These are phyloP conservation scores for Apophysomyces trapeziformis DNA, from an alignment of 371 early-diverging fungal genomes.

Conservation along the genomic window DNA sequence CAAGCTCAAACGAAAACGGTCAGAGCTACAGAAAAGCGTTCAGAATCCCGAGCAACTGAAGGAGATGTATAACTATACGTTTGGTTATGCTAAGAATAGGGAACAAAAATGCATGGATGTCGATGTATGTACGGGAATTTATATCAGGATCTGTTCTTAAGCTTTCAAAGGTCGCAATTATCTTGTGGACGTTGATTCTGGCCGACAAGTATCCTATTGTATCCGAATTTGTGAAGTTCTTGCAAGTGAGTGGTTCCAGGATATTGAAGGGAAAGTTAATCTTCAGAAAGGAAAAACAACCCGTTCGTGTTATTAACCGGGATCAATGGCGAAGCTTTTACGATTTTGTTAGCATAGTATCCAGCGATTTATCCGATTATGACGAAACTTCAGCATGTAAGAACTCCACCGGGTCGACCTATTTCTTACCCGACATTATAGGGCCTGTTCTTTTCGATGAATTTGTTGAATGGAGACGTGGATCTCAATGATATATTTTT, in stretches of 20 bases:
- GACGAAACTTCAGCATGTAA: constrained; percentile 76
- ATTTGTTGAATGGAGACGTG: constrained; percentile 65
- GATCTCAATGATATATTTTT: neutral
- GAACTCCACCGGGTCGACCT: constrained; percentile 5
- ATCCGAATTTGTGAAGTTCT: constrained; percentile 54
- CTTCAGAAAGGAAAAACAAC: constrained; percentile 63
- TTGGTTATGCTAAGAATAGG: constrained; percentile 70
- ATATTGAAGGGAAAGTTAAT: constrained; percentile 59
- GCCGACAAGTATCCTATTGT: constrained; percentile 50
- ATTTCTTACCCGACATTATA: constrained; percentile 12
- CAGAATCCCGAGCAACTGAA: constrained; percentile 56
- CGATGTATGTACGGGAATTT: constrained; percentile 47
- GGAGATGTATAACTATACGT: constrained; percentile 71
- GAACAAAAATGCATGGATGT: constrained; percentile 71
- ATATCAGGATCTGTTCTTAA: neutral
- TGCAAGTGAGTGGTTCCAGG: constrained; percentile 35
- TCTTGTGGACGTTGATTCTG: constrained; percentile 61
- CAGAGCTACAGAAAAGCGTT: constrained; percentile 46
- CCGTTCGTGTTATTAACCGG: constrained; percentile 70
- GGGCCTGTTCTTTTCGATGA: constrained; percentile 75
- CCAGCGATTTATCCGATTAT: constrained; percentile 59
- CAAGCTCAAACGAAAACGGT: constrained; percentile 48
- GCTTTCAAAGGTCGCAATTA: constrained; percentile 51
- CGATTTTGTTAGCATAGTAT: constrained; percentile 63
- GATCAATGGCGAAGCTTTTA: constrained; percentile 78